These are phyloP conservation scores for Phytophthora ramorum DNA, from an alignment of 352 stramenopile species.

Conservation along the genomic window DNA sequence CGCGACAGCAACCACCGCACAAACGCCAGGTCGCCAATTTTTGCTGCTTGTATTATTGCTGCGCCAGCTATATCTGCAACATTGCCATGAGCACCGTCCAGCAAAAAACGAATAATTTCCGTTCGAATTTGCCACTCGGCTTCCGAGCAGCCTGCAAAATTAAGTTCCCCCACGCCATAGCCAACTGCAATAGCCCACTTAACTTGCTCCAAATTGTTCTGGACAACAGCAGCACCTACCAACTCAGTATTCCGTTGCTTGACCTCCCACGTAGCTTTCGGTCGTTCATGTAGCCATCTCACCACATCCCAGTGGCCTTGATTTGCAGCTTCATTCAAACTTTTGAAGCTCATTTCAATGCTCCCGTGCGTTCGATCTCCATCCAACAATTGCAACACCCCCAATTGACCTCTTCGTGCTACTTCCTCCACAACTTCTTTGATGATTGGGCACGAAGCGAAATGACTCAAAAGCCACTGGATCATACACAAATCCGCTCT, in stretches of 20 bases:
- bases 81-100: background rate
- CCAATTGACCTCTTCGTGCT: background rate
- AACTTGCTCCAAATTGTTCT: background rate
- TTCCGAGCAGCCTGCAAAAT: background rate
- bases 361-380: background rate
- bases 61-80: background rate
- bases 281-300: background rate
- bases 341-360: background rate
- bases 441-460: background rate
- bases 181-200: background rate
- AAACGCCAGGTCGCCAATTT: background rate
- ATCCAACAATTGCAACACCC: slow-evolving; percentile 1
- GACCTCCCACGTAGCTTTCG: background rate
- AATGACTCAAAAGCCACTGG: slow-evolving; percentile 1
- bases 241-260: background rate
- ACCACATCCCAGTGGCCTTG: background rate
- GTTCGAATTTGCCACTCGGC: background rate
- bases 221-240: background rate
- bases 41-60: background rate
- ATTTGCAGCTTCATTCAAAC: background rate
- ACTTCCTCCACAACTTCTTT: background rate
- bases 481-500: background rate
- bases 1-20: background rate
- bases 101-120: background rate
- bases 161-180: background rate